These are phyloP conservation scores for Erysimum cheiri DNA, from an alignment of 441 rosid species.

Conservation along the genomic window DNA sequence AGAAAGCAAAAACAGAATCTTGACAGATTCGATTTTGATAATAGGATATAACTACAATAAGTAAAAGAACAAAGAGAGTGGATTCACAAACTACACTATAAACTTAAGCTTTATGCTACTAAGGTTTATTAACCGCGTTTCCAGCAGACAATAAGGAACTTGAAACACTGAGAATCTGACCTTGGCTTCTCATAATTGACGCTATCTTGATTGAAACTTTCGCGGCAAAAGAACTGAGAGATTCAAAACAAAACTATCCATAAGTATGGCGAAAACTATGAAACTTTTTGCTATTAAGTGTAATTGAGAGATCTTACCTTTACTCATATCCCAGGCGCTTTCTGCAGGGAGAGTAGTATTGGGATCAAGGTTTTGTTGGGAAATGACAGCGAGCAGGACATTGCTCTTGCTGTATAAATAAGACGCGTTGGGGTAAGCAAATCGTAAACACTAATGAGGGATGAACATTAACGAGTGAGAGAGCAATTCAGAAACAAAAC, in stretches of 20 bases:
- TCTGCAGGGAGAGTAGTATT: slow-evolving; percentile 52
- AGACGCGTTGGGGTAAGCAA: slow-evolving; percentile 26
- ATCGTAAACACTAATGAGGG: slow-evolving; percentile 11
- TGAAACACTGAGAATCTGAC: slow-evolving; percentile 23
- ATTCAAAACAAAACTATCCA: slow-evolving; percentile 20
- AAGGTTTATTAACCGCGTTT: slow-evolving; percentile 29
- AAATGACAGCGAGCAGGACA: slow-evolving; percentile 47
- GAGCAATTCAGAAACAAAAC: slow-evolving; percentile 45
- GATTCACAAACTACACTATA: slow-evolving; percentile 26
- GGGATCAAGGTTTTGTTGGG: slow-evolving; percentile 63
- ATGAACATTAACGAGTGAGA: slow-evolving; percentile 2
- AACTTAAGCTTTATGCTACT: slow-evolving; percentile 16
- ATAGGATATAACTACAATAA: slow-evolving; percentile 12
- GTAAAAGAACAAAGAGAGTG: slow-evolving; percentile 13
- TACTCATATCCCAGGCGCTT: slow-evolving; percentile 55
- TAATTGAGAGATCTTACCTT: slow-evolving; percentile 53
- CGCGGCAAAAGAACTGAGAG: slow-evolving; percentile 67
- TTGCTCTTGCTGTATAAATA: slow-evolving; percentile 60
- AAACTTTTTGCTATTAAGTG: background rate
- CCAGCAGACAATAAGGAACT: slow-evolving; percentile 16
- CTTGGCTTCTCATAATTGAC: background rate
- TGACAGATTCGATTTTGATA: slow-evolving; percentile 23
- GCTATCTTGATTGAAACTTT: slow-evolving; percentile 48
- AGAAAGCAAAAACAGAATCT: slow-evolving; percentile 34
- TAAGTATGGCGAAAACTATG: slow-evolving; percentile 16